Evolutionary conservation across 306 rosid species (phyloP).

Genomic region (Rosa rugosa): DNA sequence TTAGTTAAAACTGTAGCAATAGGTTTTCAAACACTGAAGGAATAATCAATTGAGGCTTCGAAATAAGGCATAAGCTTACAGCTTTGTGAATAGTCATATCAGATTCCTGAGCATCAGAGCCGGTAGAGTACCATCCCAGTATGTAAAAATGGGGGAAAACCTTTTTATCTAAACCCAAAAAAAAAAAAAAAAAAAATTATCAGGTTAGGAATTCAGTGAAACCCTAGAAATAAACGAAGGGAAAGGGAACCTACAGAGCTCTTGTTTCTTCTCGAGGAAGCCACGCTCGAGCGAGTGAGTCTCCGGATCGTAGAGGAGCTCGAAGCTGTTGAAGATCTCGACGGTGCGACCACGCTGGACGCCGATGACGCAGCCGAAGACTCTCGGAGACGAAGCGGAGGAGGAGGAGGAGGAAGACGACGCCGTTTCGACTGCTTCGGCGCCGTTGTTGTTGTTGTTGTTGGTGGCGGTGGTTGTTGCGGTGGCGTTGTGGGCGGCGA

Average conservation of each 20-base stretch:
- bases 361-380: constrained; percentile 92
- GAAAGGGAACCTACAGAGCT: constrained; percentile 61
- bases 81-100: constrained; percentile 95
- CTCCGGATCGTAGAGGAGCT: constrained; percentile 77
- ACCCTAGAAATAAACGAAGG: not conserved
- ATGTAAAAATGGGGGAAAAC: constrained; percentile 91
- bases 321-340: constrained; percentile 98
- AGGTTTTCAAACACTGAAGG: not conserved
- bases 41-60: too few species aligned
- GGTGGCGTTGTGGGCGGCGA: constrained; percentile 20
- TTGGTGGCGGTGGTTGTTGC: not conserved
- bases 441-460: constrained; percentile 22
- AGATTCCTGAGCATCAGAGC: constrained; percentile 79
- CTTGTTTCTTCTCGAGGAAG: constrained; percentile 97
- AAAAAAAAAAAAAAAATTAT: not conserved
- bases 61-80: constrained; percentile 34
- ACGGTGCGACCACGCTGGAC: constrained; percentile 98
- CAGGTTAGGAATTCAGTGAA: not conserved
- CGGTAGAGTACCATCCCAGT: constrained; percentile 97
- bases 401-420: constrained; percentile 25
- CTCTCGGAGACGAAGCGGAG: constrained; percentile 35
- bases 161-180: constrained; percentile 70
- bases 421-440: constrained; percentile 30
- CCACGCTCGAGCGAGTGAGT: constrained; percentile 82
- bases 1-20: not conserved